Conservation (phyloP, 345 rosid species). For the sweet orange (Citrus sinensis) region DVS_A1.0 CM039168.1:25972501-25973000, state of each 20-base stretch:
- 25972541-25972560: conserved; percentile 28
- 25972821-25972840: too few species aligned
- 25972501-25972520: conserved; percentile 45
- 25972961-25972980: conserved; percentile 26
- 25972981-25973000: conserved; percentile 22
- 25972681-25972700: conserved; percentile 11
- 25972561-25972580: conserved; percentile 55
- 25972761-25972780: background rate
- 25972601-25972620: conserved; percentile 14
- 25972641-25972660: conserved; percentile 28
- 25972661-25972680: conserved; percentile 32
- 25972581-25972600: conserved; percentile 36
- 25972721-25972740: background rate
- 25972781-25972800: too few species aligned
- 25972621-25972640: conserved; percentile 22
- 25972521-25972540: conserved; percentile 25
- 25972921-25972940: conserved; percentile 11
- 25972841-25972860: background rate
- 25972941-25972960: conserved; percentile 12
- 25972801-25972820: background rate
- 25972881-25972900: background rate
- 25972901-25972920: conserved; percentile 4
- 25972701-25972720: conserved; percentile 11
- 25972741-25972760: background rate
- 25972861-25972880: conserved; percentile 10